phyloP scores from a whole-genome alignment of 1,139 yeast genomes.

The Debaryomyces sp. region DNA sequence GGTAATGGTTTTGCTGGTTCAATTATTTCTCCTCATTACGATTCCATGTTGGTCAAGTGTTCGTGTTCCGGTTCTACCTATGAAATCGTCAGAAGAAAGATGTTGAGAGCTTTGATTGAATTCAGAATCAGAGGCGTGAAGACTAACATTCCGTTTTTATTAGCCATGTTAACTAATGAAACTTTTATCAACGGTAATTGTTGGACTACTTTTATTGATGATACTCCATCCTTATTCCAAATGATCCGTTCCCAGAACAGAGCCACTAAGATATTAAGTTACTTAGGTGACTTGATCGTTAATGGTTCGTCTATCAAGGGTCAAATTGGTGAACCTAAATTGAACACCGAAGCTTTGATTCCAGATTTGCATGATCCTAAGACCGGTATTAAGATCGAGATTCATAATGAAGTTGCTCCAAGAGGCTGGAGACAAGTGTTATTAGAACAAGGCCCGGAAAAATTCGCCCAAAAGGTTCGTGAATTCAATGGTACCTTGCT shows the following conservation, averaged over 20 bases:
- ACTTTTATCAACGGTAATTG: conserved; percentile 87
- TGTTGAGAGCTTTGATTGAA: conserved; percentile 95
- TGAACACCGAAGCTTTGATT: conserved; percentile 70
- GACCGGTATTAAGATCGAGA: conserved; percentile 61
- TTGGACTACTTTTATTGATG: conserved; percentile 99
- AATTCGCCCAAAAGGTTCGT: conserved; percentile 86
- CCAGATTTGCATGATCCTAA: conserved; percentile 69
- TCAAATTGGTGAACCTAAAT: conserved; percentile 89
- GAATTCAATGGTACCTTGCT: conserved; percentile 81
- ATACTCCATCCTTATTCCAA: conserved; percentile 93
- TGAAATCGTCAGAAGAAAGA: conserved; percentile 95
- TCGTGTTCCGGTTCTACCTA: conserved; percentile 95
- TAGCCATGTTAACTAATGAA: conserved; percentile 90
- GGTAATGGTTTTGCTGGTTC: conserved; percentile 99
- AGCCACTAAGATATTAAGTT: conserved; percentile 89
- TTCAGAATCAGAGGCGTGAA: conserved; percentile 98
- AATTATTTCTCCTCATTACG: conserved; percentile 95
- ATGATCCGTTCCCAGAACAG: conserved; percentile 95
- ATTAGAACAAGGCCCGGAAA: conserved; percentile 83
- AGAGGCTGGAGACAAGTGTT: conserved; percentile 92
- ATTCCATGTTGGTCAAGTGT: conserved; percentile 97
- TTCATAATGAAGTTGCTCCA: conserved; percentile 56
- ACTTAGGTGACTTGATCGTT: conserved; percentile 89
- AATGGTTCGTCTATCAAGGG: conserved; percentile 96
- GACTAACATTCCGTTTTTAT: conserved; percentile 94